Evolutionary conservation across 139 green algal genomes (phyloP).

Genomic region (Picochlorum sp.): DNA sequence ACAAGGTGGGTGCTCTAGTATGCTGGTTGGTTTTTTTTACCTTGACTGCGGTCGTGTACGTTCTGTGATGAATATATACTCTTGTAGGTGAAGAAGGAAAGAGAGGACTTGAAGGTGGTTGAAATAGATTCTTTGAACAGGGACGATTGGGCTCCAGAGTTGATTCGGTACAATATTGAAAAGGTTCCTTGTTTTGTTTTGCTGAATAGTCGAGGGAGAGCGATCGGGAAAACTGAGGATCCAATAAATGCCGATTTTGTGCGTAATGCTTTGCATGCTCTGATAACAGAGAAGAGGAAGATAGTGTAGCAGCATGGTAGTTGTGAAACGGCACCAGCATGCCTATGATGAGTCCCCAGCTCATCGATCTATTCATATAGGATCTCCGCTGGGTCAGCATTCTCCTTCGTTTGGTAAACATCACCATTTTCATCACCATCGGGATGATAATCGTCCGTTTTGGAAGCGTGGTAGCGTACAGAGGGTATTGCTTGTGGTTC

Average conservation of each 20-base stretch:
- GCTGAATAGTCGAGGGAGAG: constrained; percentile 19
- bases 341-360: too few species aligned
- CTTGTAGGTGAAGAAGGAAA: background rate
- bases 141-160: constrained; percentile 27
- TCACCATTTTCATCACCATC: too few species aligned
- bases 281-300: too few species aligned
- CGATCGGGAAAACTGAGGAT: background rate
- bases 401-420: too few species aligned
- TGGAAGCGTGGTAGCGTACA: too few species aligned
- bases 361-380: too few species aligned
- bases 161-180: constrained; percentile 37
- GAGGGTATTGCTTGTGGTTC: too few species aligned
- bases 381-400: too few species aligned
- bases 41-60: background rate
- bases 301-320: background rate
- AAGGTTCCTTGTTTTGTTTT: constrained; percentile 41
- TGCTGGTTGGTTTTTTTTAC: background rate
- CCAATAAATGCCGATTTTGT: background rate
- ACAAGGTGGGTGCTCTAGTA: constrained; percentile 6
- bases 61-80: background rate
- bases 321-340: constrained; percentile 1
- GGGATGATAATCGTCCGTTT: too few species aligned
- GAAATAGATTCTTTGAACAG: constrained; percentile 13
- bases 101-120: constrained; percentile 5
- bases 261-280: background rate